These are phyloP conservation scores for Lagerstroemia speciosa DNA, from an alignment of 345 rosid genomes.

Conservation along the genomic window DNA sequence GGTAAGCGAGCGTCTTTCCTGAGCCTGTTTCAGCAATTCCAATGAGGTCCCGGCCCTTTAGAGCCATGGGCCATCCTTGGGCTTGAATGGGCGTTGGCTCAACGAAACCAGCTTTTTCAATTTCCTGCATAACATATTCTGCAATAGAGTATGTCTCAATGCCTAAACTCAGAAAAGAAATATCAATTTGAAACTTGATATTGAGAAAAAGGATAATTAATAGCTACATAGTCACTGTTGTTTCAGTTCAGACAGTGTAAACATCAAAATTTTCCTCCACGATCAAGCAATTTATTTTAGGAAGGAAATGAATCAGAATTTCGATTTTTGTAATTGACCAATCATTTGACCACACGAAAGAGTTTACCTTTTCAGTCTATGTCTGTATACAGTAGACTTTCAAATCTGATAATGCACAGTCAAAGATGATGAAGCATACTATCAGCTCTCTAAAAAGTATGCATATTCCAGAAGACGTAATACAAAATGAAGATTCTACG, in stretches of 20 bases:
- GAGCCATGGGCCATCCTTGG: slow-evolving; percentile 99
- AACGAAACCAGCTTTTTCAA: slow-evolving; percentile 82
- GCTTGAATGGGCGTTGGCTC: slow-evolving; percentile 98
- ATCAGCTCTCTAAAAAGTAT: no score
- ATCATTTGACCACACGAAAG: no score
- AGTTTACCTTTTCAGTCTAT: no score
- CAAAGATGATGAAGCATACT: no score
- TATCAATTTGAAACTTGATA: slow-evolving; percentile 6
- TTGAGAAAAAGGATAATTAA: not conserved
- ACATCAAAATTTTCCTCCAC: not conserved
- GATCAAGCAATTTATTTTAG: not conserved
- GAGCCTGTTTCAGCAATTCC: slow-evolving; percentile 99
- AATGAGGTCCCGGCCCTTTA: slow-evolving; percentile 89
- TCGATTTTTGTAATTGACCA: not conserved
- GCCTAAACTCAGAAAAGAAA: not conserved
- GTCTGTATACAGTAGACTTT: no score
- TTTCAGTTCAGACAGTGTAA: not conserved
- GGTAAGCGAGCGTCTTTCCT: slow-evolving; percentile 91
- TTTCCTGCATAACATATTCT: slow-evolving; percentile 96
- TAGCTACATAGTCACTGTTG: not conserved
- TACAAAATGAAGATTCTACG: no score
- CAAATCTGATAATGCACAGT: no score
- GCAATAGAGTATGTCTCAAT: slow-evolving; percentile 9
- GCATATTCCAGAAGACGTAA: no score
- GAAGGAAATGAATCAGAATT: not conserved